phyloP scores from a whole-genome alignment of 2,329 filamentous ascomycete genomes.

The Arachnomyces sp. region DNA sequence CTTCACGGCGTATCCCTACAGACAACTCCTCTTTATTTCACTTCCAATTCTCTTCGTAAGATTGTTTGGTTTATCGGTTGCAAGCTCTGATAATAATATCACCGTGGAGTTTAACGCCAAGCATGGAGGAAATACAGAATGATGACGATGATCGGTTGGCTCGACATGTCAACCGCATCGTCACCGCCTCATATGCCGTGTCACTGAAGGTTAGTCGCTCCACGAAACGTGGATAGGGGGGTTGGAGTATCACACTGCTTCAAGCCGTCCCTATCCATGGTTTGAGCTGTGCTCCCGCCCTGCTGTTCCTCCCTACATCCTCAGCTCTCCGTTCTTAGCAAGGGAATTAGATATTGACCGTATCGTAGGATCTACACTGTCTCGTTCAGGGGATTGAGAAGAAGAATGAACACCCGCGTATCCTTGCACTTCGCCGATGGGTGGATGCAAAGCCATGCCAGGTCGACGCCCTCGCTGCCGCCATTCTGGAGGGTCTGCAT shows the following conservation, averaged over 20 bases:
- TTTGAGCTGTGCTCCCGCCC: too few species aligned
- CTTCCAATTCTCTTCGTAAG: too few species aligned
- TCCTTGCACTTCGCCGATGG: conserved; percentile 35
- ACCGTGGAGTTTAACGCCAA: too few species aligned
- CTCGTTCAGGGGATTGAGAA: conserved; percentile 12
- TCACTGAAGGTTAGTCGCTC: conserved; percentile 38
- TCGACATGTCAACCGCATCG: conserved; percentile 39
- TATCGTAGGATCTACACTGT: conserved; percentile 23
- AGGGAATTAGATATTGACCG: conserved; percentile 7
- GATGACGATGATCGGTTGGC: conserved; percentile 17
- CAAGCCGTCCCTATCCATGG: not conserved
- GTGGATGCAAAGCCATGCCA: conserved; percentile 43
- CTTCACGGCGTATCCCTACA: too few species aligned
- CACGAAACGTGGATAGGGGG: not conserved
- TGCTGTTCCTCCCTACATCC: too few species aligned
- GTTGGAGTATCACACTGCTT: conserved; percentile 1
- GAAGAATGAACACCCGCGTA: conserved; percentile 19
- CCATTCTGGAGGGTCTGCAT: conserved; percentile 42
- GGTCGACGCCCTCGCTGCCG: conserved; percentile 36
- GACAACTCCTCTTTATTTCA: too few species aligned
- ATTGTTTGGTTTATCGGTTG: too few species aligned
- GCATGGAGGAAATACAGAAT: not conserved
- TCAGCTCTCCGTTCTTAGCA: not conserved
- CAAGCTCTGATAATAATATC: too few species aligned
- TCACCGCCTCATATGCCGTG: conserved; percentile 43